A percentile compares a stretch with the other conserved stretches of the same genome.
Conservation (phyloP, 176 grass and related monocot species). For the Oryza glaberrima region DNA sequence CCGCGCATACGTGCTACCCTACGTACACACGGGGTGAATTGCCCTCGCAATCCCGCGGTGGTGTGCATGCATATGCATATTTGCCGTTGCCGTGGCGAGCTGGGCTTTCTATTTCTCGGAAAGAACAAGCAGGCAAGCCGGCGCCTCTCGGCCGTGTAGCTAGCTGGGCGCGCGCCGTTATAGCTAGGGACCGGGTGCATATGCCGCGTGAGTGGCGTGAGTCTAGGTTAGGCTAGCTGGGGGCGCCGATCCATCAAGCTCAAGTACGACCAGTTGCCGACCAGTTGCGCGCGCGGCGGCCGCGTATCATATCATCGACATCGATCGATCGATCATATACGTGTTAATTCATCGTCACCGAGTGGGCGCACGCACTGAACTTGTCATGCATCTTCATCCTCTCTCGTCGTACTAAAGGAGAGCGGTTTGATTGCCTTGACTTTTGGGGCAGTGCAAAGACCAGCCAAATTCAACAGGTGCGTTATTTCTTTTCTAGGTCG, state of each 20-base stretch:
- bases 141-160: too few relatives aligned
- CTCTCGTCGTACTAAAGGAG: neutral
- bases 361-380: neutral
- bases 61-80: neutral
- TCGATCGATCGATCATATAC: neutral
- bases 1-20: too few relatives aligned
- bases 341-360: too few relatives aligned
- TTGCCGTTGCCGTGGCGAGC: slow-evolving; percentile 15
- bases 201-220: neutral
- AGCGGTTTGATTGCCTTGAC: neutral
- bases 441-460: neutral
- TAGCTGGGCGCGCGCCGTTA: neutral
- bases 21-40: neutral
- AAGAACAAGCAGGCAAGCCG: slow-evolving; percentile 23
- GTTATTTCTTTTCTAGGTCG: neutral
- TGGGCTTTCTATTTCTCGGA: slow-evolving; percentile 31
- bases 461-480: neutral
- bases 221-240: neutral
- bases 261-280: neutral
- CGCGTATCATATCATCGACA: neutral
- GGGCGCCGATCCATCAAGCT: neutral
- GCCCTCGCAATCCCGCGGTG: neutral
- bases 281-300: neutral
- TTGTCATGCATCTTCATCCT: neutral
- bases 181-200: neutral